Base-by-base conservation (phyloP, 1,284 basidiomycete genomes). In the Marasmius sp. region DNA sequence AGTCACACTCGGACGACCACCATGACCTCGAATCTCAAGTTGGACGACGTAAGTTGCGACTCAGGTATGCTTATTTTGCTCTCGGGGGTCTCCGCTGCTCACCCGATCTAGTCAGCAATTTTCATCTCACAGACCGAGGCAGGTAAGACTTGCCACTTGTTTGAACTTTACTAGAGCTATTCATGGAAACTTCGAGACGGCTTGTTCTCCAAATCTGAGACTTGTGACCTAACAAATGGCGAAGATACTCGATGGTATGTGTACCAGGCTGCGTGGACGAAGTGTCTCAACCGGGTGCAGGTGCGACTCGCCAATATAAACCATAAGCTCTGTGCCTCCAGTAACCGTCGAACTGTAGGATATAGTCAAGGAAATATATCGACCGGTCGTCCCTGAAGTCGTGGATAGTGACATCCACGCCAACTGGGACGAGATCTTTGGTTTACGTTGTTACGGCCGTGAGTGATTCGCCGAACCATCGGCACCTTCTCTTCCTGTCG, bases 331-430 rank as follows among this genome's bases (percentile, higher is more conserved):
- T 39, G 16, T 18, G 9, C 43, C 45, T 12, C 22, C 33, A 38
- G 39, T 22, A 49, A 38, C 45, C 20, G 16, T 5, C 14, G 8
- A 22, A 45, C 9, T 27, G 22, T 39, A 64, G 62, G 39, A 50
- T n/a, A 20, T 64, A 34, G 11, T 61, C 2, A 56, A 64, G 22
- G 51, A 51, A 2, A 65, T 88, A 10, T 79, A 85, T 65, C 72
- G 66, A 1, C 79, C 83, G 1, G 72, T 82, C 18, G 75, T 79
- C 11, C 69, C 74, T 11, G 71, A 69, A 20, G 74, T 86, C 6
- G 27, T 27, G 27, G 5, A 27, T 27, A 27, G 27, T 5, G 27
- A 27, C 5, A 27, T 5, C 27, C 2, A 27, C n/a, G n/a, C n/a
- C n/a, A n/a, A n/a, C n/a, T n/a, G n/a, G n/a, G n/a, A n/a, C n/a